Conservation (phyloP, 2,329 filamentous ascomycete species). For the Calonectria pauciramosa region DNA sequence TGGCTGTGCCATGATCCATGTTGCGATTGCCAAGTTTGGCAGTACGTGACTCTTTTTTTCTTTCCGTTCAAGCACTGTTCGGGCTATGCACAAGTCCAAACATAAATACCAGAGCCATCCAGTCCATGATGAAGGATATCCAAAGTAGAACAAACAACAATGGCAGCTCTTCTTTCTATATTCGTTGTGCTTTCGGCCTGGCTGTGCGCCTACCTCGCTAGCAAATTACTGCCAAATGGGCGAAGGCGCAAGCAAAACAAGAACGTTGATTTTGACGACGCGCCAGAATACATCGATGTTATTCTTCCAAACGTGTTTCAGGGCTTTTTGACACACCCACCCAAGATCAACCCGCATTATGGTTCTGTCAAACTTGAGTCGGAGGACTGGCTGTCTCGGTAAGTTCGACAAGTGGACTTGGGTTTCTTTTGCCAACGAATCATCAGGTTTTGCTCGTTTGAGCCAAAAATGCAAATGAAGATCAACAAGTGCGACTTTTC, state of each 20-base stretch:
- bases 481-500: neutral
- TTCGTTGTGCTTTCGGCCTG: neutral
- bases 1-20: neutral
- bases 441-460: neutral
- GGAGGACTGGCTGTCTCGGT: neutral
- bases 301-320: neutral
- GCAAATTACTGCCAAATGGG: neutral
- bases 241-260: neutral
- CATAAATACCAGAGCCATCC: neutral
- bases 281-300: neutral
- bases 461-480: neutral
- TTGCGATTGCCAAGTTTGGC: neutral
- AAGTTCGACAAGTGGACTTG: neutral
- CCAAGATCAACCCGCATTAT: neutral
- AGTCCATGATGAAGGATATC: neutral
- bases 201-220: neutral
- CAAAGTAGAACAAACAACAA: neutral
- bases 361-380: neutral
- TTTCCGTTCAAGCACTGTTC: neutral
- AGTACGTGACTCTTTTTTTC: neutral
- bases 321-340: neutral
- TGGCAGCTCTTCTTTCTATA: neutral
- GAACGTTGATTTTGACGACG: neutral
- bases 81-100: neutral
- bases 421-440: neutral